A percentile compares a stretch with the other conserved stretches of the same genome.
Evolutionary conservation across 257 asterid genomes (phyloP).

Genomic region (Linaria vulgaris): DNA sequence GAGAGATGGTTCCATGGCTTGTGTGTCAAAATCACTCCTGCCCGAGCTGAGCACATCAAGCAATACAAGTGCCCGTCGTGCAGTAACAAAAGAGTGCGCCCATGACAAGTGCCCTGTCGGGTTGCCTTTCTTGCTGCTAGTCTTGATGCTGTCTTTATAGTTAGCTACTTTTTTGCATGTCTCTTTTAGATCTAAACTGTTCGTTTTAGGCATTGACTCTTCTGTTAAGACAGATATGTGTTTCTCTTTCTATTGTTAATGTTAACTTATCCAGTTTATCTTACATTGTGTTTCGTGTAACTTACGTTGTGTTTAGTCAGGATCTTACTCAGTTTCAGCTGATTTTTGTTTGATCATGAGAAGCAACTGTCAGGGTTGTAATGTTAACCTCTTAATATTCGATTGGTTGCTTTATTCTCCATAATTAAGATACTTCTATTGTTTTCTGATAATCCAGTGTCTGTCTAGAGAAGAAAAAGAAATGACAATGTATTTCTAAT

Average conservation of each 20-base stretch:
- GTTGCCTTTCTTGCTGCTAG: slow-evolving; percentile 28
- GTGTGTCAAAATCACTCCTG: slow-evolving; percentile 86
- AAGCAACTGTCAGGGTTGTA: no score
- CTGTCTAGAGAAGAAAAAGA: no score
- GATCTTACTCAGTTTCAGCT: not conserved
- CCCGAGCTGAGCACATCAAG: slow-evolving; percentile 86
- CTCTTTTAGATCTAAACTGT: slow-evolving; percentile 30
- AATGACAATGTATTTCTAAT: no score
- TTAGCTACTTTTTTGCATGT: slow-evolving; percentile 31
- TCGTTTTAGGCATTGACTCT: slow-evolving; percentile 28
- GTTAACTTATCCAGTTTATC: slow-evolving; percentile 28
- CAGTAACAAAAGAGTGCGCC: slow-evolving; percentile 61
- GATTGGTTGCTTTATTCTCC: no score
- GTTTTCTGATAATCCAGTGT: no score
- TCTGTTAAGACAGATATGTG: slow-evolving; percentile 25
- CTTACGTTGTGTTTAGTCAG: slow-evolving; percentile 8
- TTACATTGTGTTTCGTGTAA: not conserved
- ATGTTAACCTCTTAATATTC: no score
- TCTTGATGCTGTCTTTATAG: slow-evolving; percentile 18
- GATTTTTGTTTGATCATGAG: not conserved
- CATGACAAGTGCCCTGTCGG: slow-evolving; percentile 33
- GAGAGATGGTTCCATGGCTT: slow-evolving; percentile 89
- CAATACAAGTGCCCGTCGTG: slow-evolving; percentile 86
- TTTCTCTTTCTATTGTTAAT: slow-evolving; percentile 19
- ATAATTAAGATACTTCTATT: no score